Percentiles rank a stretch among this genome's conserved stretches.
phyloP scores from a whole-genome alignment of 2,329 filamentous ascomycete genomes.

The Lasiodiplodia gonubiensis region DNA sequence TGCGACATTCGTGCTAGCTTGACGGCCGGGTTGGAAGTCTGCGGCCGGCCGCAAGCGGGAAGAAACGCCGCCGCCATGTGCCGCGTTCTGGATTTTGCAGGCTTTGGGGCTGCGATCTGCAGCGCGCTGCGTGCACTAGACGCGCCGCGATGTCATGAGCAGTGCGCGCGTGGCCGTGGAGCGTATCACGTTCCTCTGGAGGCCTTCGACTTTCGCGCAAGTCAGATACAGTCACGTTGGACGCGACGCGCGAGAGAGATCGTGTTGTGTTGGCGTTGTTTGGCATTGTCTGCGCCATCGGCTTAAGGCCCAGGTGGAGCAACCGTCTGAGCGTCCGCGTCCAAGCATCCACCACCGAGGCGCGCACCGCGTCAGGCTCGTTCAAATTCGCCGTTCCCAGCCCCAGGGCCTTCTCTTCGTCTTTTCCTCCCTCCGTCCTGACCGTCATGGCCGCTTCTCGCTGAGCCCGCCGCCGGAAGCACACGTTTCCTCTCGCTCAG shows the following conservation, averaged over 20 bases:
- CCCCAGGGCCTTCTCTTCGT: slow-evolving; percentile 39
- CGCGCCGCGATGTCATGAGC: slow-evolving; percentile 20
- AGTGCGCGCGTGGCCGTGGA: not conserved
- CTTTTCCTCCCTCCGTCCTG: slow-evolving; percentile 29
- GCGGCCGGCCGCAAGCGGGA: slow-evolving; percentile 9
- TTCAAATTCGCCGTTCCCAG: slow-evolving; percentile 40
- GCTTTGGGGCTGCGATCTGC: slow-evolving; percentile 22
- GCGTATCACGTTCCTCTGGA: no score
- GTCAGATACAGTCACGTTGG: no score
- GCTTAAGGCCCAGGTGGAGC: slow-evolving; percentile 10
- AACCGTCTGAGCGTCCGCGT: slow-evolving; percentile 28
- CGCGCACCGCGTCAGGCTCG: slow-evolving; percentile 32
- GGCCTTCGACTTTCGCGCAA: no score
- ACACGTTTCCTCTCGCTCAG: slow-evolving; percentile 32
- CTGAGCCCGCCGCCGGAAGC: slow-evolving; percentile 29
- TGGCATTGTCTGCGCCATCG: not conserved
- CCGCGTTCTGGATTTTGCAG: slow-evolving; percentile 12
- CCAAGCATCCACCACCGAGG: slow-evolving; percentile 26
- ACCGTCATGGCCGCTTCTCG: slow-evolving; percentile 27
- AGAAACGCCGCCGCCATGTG: slow-evolving; percentile 7
- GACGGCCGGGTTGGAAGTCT: not conserved
- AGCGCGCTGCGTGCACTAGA: slow-evolving; percentile 14
- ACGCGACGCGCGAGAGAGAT: no score
- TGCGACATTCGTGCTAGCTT: not conserved
- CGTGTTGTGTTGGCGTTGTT: slow-evolving; percentile 4